A percentile compares a stretch with the other conserved stretches of the same genome.
These are phyloP conservation scores for Lentinula aciculospora DNA, from an alignment of 768 basidiomycete genomes.

Conservation along the genomic window DNA sequence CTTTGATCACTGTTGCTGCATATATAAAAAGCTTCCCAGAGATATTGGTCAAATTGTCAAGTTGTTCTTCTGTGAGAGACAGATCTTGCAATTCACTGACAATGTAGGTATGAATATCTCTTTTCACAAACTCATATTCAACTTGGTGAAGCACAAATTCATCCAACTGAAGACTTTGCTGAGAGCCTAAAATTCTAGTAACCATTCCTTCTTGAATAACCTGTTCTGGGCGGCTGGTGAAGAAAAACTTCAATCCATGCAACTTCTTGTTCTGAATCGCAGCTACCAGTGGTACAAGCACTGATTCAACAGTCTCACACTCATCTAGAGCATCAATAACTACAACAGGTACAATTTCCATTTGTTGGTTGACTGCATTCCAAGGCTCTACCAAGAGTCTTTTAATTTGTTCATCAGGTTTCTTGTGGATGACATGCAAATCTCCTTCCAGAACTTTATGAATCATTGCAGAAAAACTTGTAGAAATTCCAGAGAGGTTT, in stretches of 20 bases:
- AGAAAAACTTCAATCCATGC: not conserved
- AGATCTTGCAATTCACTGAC: not conserved
- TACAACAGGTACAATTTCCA: not conserved
- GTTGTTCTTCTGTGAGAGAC: not conserved
- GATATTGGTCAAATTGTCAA: not conserved
- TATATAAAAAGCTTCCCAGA: constrained; percentile 1
- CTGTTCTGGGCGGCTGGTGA: not conserved
- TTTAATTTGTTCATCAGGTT: not conserved
- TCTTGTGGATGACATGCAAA: not conserved
- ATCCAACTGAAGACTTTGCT: not conserved
- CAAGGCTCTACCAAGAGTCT: not conserved
- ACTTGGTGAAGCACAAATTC: not conserved
- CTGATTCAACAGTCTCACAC: not conserved
- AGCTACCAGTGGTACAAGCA: not conserved
- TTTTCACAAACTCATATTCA: not conserved
- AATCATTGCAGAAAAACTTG: not conserved
- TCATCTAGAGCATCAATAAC: constrained; percentile 5
- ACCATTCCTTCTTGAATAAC: not conserved
- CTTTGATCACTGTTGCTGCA: constrained; percentile 2
- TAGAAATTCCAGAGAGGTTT: not conserved
- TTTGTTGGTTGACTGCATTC: not conserved
- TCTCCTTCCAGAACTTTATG: not conserved
- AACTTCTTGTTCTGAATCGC: not conserved
- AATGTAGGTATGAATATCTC: not conserved
- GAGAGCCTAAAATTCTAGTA: not conserved